These are phyloP conservation scores for Nothophaeocryptopus gaeumannii DNA, from an alignment of 2,329 filamentous ascomycete species.

Conservation along the genomic window DNA sequence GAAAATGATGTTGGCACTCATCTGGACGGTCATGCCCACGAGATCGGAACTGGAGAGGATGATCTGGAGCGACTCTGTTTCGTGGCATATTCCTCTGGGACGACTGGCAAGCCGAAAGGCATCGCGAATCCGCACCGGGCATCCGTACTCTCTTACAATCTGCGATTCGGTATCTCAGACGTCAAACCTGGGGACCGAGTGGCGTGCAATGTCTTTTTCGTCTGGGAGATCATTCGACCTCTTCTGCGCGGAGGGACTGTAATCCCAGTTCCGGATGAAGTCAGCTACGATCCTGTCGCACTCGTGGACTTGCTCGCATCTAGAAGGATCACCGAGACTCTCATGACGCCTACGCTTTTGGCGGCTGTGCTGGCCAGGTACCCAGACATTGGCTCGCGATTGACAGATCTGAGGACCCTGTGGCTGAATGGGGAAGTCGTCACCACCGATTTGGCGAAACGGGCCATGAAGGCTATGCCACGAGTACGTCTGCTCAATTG, in stretches of 20 bases:
- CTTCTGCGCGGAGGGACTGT: slow-evolving; percentile 73
- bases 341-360: slow-evolving; percentile 79
- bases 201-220: slow-evolving; percentile 84
- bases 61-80: slow-evolving; percentile 74
- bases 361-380: slow-evolving; percentile 71
- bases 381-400: slow-evolving; percentile 59
- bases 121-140: slow-evolving; percentile 71
- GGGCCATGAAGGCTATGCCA: slow-evolving; percentile 66
- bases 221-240: slow-evolving; percentile 80
- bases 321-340: slow-evolving; percentile 70
- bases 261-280: slow-evolving; percentile 70
- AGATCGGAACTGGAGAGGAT: slow-evolving; percentile 53
- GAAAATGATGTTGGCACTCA: too few relatives aligned
- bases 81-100: slow-evolving; percentile 77
- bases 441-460: slow-evolving; percentile 69
- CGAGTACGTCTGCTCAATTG: slow-evolving; percentile 70
- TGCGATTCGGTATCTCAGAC: slow-evolving; percentile 69
- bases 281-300: slow-evolving; percentile 72
- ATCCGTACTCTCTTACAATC: slow-evolving; percentile 68
- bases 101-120: slow-evolving; percentile 75
- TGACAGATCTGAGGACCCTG: slow-evolving; percentile 66
- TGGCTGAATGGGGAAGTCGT: slow-evolving; percentile 85
- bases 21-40: neutral
- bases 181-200: slow-evolving; percentile 70
- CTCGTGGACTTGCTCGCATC: slow-evolving; percentile 67